Base-by-base conservation (phyloP, 2,329 filamentous ascomycete species). In the Ambrosiella xylebori region DNA sequence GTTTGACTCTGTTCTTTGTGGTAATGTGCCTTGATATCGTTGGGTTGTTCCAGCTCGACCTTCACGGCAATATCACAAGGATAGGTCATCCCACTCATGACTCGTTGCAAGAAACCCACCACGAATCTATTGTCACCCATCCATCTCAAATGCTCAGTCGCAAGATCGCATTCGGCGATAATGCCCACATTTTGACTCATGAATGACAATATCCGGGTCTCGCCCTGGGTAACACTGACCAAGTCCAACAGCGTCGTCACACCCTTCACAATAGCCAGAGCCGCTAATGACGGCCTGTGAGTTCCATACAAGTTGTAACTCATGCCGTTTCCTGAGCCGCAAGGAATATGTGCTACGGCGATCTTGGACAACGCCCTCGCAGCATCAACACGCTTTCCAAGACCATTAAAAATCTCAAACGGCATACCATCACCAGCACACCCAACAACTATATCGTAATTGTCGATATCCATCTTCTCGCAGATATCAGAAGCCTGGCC, bases 311-410 rank as follows among this genome's bases (percentile, higher is more conserved):
- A 72, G 68, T 96, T 97, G 72, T 85, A 84, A 62, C 87, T 86
- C 82, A 97, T 86, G 19, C 88, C 93, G 68, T 98, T 98, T 5
- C 93, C 93, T 54, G 87, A 93, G 12, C 93, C 93, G 66, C 90
- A 95, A 1, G 93, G 93, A 40, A 98, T 76, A 66, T 95, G 88
- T 19, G 83, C 84, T 1, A 98, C 82, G 0, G 93, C 87, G 12
- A 97, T 72, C 65, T 84, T 86, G 19, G 76, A 72, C 61, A 98
- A 71, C 0, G 91, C 93, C 58, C 77, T 77, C 38, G 76, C 74
- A 17, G 89, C 89, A 69, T 96, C 86, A 3, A 76, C 67, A 44
- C 88, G 82, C 69, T 81, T 84, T 12, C 80, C 89, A 38, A 98
- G 72, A 0, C 93, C 93, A 67, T 98, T 97, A 74, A 96, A 95